Base-by-base conservation (phyloP, 331 rosid species). In the Phaseolus coccineus region DNA sequence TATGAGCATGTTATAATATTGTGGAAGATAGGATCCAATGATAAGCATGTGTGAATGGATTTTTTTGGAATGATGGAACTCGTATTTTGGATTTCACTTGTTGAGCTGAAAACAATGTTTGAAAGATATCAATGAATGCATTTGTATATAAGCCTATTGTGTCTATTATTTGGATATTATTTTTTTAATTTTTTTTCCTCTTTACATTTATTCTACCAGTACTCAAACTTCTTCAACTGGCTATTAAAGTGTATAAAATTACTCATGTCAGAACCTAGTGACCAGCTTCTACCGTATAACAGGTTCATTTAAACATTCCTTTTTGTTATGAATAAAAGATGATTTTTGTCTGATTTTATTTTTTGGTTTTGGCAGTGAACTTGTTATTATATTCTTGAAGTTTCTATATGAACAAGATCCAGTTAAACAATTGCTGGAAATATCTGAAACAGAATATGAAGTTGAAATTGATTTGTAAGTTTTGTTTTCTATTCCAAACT, bases 211-310 rank as follows among this genome's bases (percentile, higher is more conserved):
- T 67, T 71, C 39, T 73, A 66, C 51, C 97, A 95, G 99, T 91
- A 89, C 84, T 93, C 96, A 16, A 95, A 95, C 81, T 91, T 95
- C 90, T 95, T 93, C 93, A 92, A 95, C 85, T 95, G 99, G 99
- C 99, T 95, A 75, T 76, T 92, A 74, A 91, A 89, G 87, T 92
- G 96, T 86, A 92, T 93, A 84, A 92, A 89, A 84, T 72, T 95
- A 57, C 97, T 95, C 50, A 88, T 88, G 92, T 88, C 97, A 42
- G 99, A 92, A 84, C 98, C 97, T 31, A 92, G 99, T 31, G 97
- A 95, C 88, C 99, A 92, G 84, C 97, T 91, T 88, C 90, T 83
- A 73, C 93, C 92, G 40, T 90, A 88, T 84, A 93, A 85, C 85
- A 95, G 99, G 99, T 93, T 72, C 50, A 77, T 65, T 70, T 83